phyloP scores from a whole-genome alignment of 129 eudicot species.

The Lactuca saligna region DNA sequence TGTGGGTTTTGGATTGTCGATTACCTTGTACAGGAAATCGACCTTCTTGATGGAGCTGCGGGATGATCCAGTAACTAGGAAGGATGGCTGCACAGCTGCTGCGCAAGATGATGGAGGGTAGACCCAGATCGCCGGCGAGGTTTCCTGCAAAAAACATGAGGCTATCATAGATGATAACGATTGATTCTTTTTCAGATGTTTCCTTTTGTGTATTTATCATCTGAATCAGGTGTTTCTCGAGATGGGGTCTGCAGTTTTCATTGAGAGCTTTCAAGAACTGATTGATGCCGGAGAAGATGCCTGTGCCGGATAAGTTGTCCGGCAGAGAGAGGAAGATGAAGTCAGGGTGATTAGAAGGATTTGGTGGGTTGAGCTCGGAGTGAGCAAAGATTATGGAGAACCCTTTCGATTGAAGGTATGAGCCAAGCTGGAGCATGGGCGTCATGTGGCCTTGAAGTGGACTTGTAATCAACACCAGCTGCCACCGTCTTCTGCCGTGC shows the following conservation, averaged over 20 bases:
- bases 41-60: conserved; percentile 31
- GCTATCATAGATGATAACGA: conserved; percentile 28
- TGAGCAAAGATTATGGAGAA: conserved; percentile 54
- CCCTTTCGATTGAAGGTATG: conserved; percentile 47
- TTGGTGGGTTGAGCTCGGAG: conserved; percentile 36
- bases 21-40: conserved; percentile 29
- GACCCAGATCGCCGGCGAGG: conserved; percentile 28
- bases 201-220: conserved; percentile 14
- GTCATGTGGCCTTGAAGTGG: conserved; percentile 66
- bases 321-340: conserved; percentile 39
- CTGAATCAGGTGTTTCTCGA: conserved; percentile 11
- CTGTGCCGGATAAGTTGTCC: conserved; percentile 24
- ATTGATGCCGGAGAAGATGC: not conserved
- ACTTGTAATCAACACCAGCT: conserved; percentile 43
- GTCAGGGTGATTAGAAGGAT: conserved; percentile 40
- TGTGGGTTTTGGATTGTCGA: not conserved
- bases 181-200: conserved; percentile 12
- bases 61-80: conserved; percentile 19
- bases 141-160: conserved; percentile 29
- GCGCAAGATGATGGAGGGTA: conserved; percentile 29
- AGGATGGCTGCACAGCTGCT: conserved; percentile 22
- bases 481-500: conserved; percentile 3
- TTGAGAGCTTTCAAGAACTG: conserved; percentile 18
- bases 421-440: conserved; percentile 59
- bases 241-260: conserved; percentile 28